Conservation (phyloP, 1,284 basidiomycete species). For the Sphagnurus paluster region DNA sequence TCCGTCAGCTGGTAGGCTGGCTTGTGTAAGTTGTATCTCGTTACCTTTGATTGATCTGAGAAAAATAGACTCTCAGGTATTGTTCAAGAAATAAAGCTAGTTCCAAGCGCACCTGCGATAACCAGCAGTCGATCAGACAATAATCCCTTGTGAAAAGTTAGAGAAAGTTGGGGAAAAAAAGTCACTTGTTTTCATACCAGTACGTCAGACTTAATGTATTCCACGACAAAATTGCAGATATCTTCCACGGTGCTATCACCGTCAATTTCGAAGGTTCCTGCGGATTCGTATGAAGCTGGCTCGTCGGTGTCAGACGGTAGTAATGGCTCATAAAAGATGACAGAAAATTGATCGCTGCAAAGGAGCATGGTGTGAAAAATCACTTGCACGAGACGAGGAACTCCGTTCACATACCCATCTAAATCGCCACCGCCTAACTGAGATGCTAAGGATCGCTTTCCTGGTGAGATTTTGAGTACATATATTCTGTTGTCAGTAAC, state of each 20-base stretch:
- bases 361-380: slow-evolving; percentile 1
- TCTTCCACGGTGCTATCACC: slow-evolving; percentile 68
- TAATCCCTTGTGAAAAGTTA: slow-evolving; percentile 49
- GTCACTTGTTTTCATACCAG: slow-evolving; percentile 47
- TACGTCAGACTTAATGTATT: slow-evolving; percentile 81
- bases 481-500: neutral
- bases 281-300: slow-evolving; percentile 55
- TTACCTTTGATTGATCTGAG: slow-evolving; percentile 17
- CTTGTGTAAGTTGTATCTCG: neutral
- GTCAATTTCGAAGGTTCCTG: slow-evolving; percentile 42
- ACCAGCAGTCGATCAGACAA: slow-evolving; percentile 69
- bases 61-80: neutral
- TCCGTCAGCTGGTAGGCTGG: neutral
- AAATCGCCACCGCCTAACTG: slow-evolving; percentile 73
- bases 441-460: slow-evolving; percentile 63
- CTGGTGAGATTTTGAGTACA: slow-evolving; percentile 31
- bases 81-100: no score
- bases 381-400: slow-evolving; percentile 25
- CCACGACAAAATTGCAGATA: slow-evolving; percentile 79
- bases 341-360: slow-evolving; percentile 53
- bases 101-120: slow-evolving; percentile 68
- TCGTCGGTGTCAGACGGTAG: slow-evolving; percentile 48
- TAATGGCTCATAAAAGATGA: slow-evolving; percentile 52
- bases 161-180: neutral
- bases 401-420: slow-evolving; percentile 53